phyloP scores from a whole-genome alignment of 768 basidiomycete species.

The Serendipita sp. region DNA sequence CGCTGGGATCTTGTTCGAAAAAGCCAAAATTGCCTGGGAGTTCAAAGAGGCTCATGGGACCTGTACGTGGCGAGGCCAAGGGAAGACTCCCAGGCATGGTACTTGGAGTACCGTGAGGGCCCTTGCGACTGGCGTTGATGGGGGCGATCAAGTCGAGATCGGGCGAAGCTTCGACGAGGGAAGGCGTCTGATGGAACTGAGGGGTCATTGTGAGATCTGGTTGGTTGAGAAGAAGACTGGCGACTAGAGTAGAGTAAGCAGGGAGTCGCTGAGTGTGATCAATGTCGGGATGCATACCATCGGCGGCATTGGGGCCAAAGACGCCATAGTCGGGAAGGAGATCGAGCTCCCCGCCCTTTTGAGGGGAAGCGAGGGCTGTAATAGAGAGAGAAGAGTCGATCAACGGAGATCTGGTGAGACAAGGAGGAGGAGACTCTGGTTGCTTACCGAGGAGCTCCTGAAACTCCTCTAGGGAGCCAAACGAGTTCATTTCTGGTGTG shows the following conservation, averaged over 20 bases:
- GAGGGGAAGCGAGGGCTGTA: background rate
- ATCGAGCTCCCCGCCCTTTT: background rate
- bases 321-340: background rate
- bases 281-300: background rate
- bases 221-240: background rate
- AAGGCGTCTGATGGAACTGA: slow-evolving; percentile 3
- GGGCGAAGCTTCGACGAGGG: slow-evolving; percentile 3
- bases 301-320: background rate
- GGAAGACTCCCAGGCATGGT: background rate
- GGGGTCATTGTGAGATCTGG: background rate
- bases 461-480: background rate
- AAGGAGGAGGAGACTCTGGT: background rate
- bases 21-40: background rate
- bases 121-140: background rate
- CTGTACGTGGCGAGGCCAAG: background rate
- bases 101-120: background rate
- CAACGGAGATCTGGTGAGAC: background rate
- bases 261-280: background rate
- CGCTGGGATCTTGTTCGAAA: background rate
- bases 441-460: slow-evolving; percentile 3
- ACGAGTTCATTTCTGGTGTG: slow-evolving; percentile 4
- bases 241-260: slow-evolving; percentile 3
- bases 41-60: background rate
- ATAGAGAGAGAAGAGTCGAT: background rate
- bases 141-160: slow-evolving; percentile 3